Evolutionary conservation across 306 rosid genomes (phyloP).

Genomic region (Rosa rugosa): DNA sequence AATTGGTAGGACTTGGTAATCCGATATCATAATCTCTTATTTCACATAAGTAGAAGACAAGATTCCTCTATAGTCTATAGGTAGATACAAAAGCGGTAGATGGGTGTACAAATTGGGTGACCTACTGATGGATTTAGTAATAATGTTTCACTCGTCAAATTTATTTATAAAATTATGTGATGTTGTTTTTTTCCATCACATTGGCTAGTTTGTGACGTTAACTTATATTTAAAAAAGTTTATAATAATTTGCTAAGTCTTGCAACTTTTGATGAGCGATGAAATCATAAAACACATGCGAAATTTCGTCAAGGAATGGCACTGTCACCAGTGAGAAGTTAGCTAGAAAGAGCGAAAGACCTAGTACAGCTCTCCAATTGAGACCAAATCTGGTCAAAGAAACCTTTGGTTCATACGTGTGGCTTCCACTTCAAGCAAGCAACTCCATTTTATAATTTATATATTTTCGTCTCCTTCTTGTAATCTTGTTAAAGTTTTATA

Average conservation of each 20-base stretch:
- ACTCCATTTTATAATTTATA: neutral
- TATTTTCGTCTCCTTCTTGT: neutral
- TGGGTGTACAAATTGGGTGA: neutral
- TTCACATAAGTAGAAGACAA: no score
- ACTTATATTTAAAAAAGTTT: no score
- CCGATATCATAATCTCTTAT: no score
- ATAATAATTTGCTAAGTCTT: neutral
- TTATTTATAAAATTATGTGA: neutral
- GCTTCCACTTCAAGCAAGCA: neutral
- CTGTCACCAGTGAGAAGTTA: neutral
- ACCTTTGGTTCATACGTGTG: neutral
- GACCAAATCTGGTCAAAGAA: neutral
- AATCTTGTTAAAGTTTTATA: neutral
- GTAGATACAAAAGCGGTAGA: no score
- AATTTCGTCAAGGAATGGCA: neutral
- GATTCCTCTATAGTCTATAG: no score
- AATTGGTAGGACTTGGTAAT: no score
- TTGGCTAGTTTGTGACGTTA: no score
- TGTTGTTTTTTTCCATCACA: neutral
- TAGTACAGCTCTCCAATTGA: neutral
- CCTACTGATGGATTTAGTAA: neutral
- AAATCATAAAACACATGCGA: conserved; percentile 9
- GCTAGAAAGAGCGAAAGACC: neutral
- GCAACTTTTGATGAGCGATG: neutral
- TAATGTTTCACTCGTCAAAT: neutral